Evolutionary conservation across 768 basidiomycete genomes (phyloP).

Genomic region (Naematelia encephala): DNA sequence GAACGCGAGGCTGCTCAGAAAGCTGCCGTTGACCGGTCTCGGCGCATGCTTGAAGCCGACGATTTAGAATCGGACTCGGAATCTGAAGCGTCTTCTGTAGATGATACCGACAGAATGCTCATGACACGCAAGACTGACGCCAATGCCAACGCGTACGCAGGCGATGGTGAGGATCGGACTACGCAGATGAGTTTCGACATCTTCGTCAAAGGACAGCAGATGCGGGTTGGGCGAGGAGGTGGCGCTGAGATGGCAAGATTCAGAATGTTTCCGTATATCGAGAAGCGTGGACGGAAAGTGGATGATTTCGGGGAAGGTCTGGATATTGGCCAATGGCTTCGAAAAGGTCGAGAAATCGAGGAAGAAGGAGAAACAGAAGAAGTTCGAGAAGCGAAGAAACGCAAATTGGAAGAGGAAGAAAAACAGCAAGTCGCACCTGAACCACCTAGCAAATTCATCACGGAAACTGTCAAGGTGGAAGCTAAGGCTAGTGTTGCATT

Average conservation of each 20-base stretch:
- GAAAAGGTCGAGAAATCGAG: constrained; percentile 85
- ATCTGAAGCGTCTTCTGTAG: constrained; percentile 67
- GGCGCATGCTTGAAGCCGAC: constrained; percentile 89
- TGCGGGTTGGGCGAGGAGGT: constrained; percentile 56
- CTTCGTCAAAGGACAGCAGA: constrained; percentile 93
- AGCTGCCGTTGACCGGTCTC: constrained; percentile 74
- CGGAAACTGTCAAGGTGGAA: constrained; percentile 70
- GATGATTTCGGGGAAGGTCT: constrained; percentile 95
- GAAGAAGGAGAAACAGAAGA: constrained; percentile 84
- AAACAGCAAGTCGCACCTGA: constrained; percentile 74
- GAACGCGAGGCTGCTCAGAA: constrained; percentile 84
- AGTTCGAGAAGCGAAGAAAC: constrained; percentile 65
- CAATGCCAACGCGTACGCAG: constrained; percentile 34
- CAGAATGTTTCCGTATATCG: constrained; percentile 96
- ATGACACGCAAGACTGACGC: constrained; percentile 10
- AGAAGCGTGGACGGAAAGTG: constrained; percentile 76
- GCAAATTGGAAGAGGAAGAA: constrained; percentile 72
- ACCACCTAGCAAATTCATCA: constrained; percentile 85
- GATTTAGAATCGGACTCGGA: constrained; percentile 56
- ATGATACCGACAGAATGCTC: constrained; percentile 55
- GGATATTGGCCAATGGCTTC: constrained; percentile 92
- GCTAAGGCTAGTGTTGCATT: constrained; percentile 82
- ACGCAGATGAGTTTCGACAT: constrained; percentile 78
- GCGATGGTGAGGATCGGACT: constrained; percentile 40
- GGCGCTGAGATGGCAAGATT: constrained; percentile 58